phyloP scores from a whole-genome alignment of 2,329 filamentous ascomycete species.

The Ophiostoma pallidulum region DNA sequence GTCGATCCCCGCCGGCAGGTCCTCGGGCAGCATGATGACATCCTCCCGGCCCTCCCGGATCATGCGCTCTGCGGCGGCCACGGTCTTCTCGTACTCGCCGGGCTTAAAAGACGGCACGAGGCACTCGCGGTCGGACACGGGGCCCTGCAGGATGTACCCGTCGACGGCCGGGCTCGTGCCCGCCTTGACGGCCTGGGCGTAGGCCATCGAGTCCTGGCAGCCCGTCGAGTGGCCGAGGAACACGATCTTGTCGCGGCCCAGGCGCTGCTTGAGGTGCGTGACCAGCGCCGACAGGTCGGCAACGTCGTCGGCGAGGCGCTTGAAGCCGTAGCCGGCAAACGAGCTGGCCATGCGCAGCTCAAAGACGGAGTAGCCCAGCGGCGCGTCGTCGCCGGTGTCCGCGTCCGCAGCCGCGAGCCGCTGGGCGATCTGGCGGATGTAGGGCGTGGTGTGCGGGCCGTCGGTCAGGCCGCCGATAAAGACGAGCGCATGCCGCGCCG shows the following conservation, averaged over 20 bases:
- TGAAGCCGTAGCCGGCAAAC: slow-evolving; percentile 42
- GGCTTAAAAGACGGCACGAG: slow-evolving; percentile 36
- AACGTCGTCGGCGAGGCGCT: slow-evolving; percentile 42
- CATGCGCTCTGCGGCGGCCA: slow-evolving; percentile 43
- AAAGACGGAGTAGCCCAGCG: slow-evolving; percentile 43
- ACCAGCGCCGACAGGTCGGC: slow-evolving; percentile 44
- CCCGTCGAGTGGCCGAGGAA: slow-evolving; percentile 52
- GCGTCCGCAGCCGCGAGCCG: slow-evolving; percentile 30
- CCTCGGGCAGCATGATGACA: slow-evolving; percentile 43
- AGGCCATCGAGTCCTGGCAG: slow-evolving; percentile 51
- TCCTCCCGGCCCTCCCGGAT: slow-evolving; percentile 44
- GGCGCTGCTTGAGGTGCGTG: slow-evolving; percentile 37
- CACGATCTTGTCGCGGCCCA: slow-evolving; percentile 42
- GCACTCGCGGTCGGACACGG: slow-evolving; percentile 67
- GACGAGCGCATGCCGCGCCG: slow-evolving; percentile 46
- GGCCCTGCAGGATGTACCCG: slow-evolving; percentile 70
- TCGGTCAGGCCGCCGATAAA: slow-evolving; percentile 64
- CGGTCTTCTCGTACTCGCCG: slow-evolving; percentile 33
- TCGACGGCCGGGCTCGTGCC: slow-evolving; percentile 46
- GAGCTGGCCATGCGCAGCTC: slow-evolving; percentile 47
- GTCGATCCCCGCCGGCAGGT: slow-evolving; percentile 31
- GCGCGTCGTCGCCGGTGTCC: slow-evolving; percentile 20
- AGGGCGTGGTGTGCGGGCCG: slow-evolving; percentile 56
- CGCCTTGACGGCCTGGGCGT: slow-evolving; percentile 34
- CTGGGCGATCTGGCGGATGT: slow-evolving; percentile 39